These are phyloP conservation scores for Rugonectria rugulosa DNA, from an alignment of 2,329 filamentous ascomycete species.

Conservation along the genomic window DNA sequence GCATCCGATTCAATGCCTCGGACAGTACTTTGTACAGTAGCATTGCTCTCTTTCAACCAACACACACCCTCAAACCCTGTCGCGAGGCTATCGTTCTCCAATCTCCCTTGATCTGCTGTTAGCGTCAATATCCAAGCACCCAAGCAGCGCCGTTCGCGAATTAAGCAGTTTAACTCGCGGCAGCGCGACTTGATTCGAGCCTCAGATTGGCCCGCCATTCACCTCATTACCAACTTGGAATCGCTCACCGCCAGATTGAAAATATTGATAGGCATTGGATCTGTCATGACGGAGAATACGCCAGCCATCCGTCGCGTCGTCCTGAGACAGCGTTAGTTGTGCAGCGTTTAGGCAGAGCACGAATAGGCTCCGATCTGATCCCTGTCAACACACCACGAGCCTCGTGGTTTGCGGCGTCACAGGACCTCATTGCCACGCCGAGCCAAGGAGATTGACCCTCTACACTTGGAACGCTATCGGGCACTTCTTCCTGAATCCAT, in stretches of 20 bases:
- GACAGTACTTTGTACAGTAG: no score
- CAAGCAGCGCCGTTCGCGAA: conserved; percentile 25
- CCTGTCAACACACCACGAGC: conserved; percentile 40
- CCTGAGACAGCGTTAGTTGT: conserved; percentile 29
- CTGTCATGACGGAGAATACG: conserved; percentile 30
- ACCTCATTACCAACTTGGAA: conserved; percentile 20
- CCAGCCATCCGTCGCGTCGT: conserved; percentile 26
- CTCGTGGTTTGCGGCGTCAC: conserved; percentile 39
- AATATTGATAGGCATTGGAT: conserved; percentile 31
- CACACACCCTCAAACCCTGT: conserved; percentile 26
- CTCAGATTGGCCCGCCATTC: conserved; percentile 24
- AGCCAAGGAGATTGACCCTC: conserved; percentile 31
- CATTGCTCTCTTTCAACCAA: conserved; percentile 13
- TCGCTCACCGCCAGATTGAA: conserved; percentile 39
- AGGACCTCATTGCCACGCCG: conserved; percentile 40
- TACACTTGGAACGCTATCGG: conserved; percentile 15
- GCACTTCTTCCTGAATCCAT: conserved; percentile 4
- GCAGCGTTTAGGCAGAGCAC: conserved; percentile 32
- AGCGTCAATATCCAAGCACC: conserved; percentile 24
- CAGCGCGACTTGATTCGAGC: conserved; percentile 29
- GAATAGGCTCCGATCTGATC: conserved; percentile 40
- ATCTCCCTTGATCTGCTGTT: conserved; percentile 25
- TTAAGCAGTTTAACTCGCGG: conserved; percentile 21
- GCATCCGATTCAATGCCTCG: no score
- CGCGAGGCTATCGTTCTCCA: conserved; percentile 25